Conservation (phyloP, 805 yeast genomes). For the Yamadazyma scolyti region DNA sequence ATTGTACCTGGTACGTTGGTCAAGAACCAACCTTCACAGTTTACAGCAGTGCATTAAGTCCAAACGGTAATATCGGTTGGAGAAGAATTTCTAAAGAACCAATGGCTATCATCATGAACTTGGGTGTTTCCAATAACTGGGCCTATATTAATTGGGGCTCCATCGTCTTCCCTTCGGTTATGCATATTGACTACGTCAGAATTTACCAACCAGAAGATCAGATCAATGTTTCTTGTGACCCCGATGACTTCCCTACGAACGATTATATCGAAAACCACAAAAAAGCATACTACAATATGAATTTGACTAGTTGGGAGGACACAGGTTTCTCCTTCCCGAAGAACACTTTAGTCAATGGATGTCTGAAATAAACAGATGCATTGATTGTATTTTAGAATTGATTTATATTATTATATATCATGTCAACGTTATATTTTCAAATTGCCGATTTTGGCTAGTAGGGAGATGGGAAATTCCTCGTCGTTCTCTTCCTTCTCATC, state of each 20-base stretch:
- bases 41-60: slow-evolving; percentile 71
- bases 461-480: neutral
- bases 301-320: slow-evolving; percentile 67
- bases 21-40: slow-evolving; percentile 71
- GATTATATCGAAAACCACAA: slow-evolving; percentile 74
- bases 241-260: slow-evolving; percentile 76
- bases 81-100: slow-evolving; percentile 86
- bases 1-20: slow-evolving; percentile 85
- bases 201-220: slow-evolving; percentile 79
- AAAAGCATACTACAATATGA: slow-evolving; percentile 64
- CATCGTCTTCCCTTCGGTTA: slow-evolving; percentile 69
- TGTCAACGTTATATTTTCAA: slow-evolving; percentile 1
- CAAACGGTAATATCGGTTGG: slow-evolving; percentile 87
- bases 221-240: slow-evolving; percentile 75
- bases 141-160: slow-evolving; percentile 89
- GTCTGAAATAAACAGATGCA: slow-evolving; percentile 8
- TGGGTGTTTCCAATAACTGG: slow-evolving; percentile 92
- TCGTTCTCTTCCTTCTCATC: slow-evolving; percentile 2
- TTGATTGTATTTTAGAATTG: neutral
- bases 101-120: slow-evolving; percentile 81
- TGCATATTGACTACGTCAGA: slow-evolving; percentile 83
- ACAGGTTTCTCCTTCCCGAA: slow-evolving; percentile 61
- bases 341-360: slow-evolving; percentile 26
- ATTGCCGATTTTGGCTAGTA: slow-evolving; percentile 1
- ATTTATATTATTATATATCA: neutral